Evolutionary conservation across 1,284 basidiomycete genomes (phyloP).

Genomic region (Tilletia indica): DNA sequence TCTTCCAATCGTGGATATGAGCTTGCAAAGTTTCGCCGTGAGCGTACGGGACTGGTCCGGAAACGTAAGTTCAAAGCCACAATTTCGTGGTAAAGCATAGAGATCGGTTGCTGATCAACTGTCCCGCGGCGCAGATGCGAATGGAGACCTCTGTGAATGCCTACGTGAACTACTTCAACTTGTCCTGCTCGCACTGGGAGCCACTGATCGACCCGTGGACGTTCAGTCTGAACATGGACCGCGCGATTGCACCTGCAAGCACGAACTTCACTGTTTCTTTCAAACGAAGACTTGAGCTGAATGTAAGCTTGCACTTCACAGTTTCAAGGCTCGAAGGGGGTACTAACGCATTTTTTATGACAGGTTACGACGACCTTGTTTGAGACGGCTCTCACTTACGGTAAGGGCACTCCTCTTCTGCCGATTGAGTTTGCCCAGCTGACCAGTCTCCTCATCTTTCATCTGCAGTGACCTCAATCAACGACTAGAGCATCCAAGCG

Average conservation of each 20-base stretch:
- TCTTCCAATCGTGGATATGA: slow-evolving; percentile 87
- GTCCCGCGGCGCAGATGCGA: slow-evolving; percentile 59
- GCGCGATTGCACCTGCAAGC: slow-evolving; percentile 58
- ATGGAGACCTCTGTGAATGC: slow-evolving; percentile 59
- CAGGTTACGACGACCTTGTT: slow-evolving; percentile 75
- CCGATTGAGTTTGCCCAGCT: background rate
- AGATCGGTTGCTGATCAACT: background rate
- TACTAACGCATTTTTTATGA: background rate
- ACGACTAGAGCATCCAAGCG: slow-evolving; percentile 63
- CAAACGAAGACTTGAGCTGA: slow-evolving; percentile 82
- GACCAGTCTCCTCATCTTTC: background rate
- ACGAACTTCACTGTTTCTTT: slow-evolving; percentile 71
- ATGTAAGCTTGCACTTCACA: slow-evolving; percentile 60
- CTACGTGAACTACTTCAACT: slow-evolving; percentile 94
- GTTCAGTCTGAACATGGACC: slow-evolving; percentile 58
- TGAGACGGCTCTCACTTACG: slow-evolving; percentile 75
- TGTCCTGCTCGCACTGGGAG: slow-evolving; percentile 98
- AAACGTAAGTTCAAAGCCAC: slow-evolving; percentile 57
- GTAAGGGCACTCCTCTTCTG: background rate
- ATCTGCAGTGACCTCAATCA: slow-evolving; percentile 64
- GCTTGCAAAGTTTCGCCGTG: slow-evolving; percentile 79
- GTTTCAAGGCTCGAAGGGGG: background rate
- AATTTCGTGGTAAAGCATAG: background rate
- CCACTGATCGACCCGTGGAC: slow-evolving; percentile 98
- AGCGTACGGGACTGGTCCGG: slow-evolving; percentile 89